Evolutionary conservation across 768 basidiomycete genomes (phyloP).

Genomic region (Pleurotus citrinopileatus): DNA sequence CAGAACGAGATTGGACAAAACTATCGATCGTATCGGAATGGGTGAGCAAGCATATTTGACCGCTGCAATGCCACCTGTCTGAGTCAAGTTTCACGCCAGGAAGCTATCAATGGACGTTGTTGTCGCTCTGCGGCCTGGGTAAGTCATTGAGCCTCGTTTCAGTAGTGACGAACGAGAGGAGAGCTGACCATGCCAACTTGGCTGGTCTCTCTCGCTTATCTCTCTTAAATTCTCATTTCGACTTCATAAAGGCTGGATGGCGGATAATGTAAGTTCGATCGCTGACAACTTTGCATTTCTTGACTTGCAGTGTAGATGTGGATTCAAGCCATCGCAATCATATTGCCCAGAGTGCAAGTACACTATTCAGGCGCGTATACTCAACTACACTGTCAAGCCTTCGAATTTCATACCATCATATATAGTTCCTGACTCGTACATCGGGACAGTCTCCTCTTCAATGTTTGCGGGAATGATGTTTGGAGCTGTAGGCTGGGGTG

Average conservation of each 20-base stretch:
- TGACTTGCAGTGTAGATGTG: constrained; percentile 67
- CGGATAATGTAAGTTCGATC: constrained; percentile 72
- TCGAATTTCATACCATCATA: too few relatives aligned
- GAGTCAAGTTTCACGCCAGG: constrained; percentile 24
- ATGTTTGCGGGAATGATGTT: constrained; percentile 99
- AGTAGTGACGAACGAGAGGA: constrained; percentile 4
- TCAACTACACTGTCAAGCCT: too few relatives aligned
- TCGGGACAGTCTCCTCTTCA: constrained; percentile 81
- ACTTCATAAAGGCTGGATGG: constrained; percentile 72
- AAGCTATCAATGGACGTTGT: constrained; percentile 78
- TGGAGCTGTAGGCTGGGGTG: constrained; percentile 89
- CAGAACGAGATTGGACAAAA: constrained; percentile 71
- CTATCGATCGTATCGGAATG: constrained; percentile 91
- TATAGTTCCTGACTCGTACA: constrained; percentile 75
- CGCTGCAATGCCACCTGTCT: neutral
- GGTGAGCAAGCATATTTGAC: constrained; percentile 23
- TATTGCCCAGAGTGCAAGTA: constrained; percentile 93
- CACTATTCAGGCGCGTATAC: constrained; percentile 77
- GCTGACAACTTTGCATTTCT: constrained; percentile 14
- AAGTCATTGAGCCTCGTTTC: constrained; percentile 25
- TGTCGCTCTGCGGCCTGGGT: constrained; percentile 90
- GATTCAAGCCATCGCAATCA: constrained; percentile 89
- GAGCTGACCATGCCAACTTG: neutral
- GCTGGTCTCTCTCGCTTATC: constrained; percentile 2
- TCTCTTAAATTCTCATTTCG: neutral